Conservation (phyloP, 2,329 filamentous ascomycete genomes). For the Mycosphaerella sp. region DNA sequence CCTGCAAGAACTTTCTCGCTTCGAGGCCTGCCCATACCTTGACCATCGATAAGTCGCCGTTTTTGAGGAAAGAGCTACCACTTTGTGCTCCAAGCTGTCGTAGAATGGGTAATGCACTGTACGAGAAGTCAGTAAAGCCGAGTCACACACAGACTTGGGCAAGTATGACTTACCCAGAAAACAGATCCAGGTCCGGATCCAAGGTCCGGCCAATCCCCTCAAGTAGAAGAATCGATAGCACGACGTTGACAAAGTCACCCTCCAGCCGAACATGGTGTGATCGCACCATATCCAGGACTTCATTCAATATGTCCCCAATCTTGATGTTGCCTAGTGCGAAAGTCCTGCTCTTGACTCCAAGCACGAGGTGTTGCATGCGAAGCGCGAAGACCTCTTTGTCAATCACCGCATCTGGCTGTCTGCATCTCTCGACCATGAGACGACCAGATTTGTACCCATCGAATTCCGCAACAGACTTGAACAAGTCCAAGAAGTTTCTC, state of each 20-base stretch:
- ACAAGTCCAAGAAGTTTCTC: slow-evolving; percentile 86
- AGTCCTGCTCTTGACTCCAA: slow-evolving; percentile 83
- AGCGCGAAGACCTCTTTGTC: slow-evolving; percentile 86
- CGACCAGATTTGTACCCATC: slow-evolving; percentile 93
- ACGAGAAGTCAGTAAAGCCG: slow-evolving; percentile 24
- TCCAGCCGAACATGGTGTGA: slow-evolving; percentile 88
- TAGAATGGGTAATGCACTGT: slow-evolving; percentile 80
- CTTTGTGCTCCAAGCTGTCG: slow-evolving; percentile 77
- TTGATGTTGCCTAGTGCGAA: slow-evolving; percentile 90
- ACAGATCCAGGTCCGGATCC: slow-evolving; percentile 79
- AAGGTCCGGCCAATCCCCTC: slow-evolving; percentile 88
- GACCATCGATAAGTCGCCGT: slow-evolving; percentile 60
- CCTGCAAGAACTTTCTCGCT: slow-evolving; percentile 80
- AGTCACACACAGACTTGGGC: not conserved
- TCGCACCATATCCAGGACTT: slow-evolving; percentile 87
- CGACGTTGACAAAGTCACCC: slow-evolving; percentile 97
- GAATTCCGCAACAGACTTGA: slow-evolving; percentile 92
- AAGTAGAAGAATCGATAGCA: slow-evolving; percentile 85
- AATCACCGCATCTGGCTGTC: slow-evolving; percentile 83
- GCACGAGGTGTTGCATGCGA: slow-evolving; percentile 93
- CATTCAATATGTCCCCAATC: slow-evolving; percentile 88
- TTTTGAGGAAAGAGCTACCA: slow-evolving; percentile 49
- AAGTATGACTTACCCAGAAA: slow-evolving; percentile 54
- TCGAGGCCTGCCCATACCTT: slow-evolving; percentile 89
- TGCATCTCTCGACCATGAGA: slow-evolving; percentile 91